Evolutionary conservation across 2,329 filamentous ascomycete species (phyloP), one percentile per base, ranked within the genome.

Genomic region (Sporothrix luriei): DNA sequence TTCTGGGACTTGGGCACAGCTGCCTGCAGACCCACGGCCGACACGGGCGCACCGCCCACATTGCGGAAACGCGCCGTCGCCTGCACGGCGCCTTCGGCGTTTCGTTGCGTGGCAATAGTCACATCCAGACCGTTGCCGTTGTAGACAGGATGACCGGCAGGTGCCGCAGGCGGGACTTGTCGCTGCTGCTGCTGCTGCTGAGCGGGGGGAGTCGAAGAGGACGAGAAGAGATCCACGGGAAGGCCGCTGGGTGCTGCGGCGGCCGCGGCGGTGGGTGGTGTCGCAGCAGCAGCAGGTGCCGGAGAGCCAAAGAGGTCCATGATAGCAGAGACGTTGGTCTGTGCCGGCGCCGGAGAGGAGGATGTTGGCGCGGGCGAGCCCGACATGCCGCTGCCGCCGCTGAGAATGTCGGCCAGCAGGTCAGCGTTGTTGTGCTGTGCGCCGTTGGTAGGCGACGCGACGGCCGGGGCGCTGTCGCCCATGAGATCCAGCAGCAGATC

Each of bases 1-100:
- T 95, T 97, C 81, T 99, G 95, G 57, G 91, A 93, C 81, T 98
- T 99, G 10, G 95, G 95, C 68, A 99, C 95, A 0, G 95, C 95
- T 55, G 94, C 95, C 79, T 99, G 95, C 73, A 99, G 79, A 33
- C 92, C 92, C 40, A 98, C 91, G 59, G 86, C 87, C 19, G 89
- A 89, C 64, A 98, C 83, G 16, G 83, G 81, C 16, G 84, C 85
- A 40, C 90, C 87, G 16, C 89, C 90, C 0, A 82, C 86, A 79
- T 98, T 98, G 51, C 87, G 87, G 84, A 99, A 99, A 10, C 89
- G 88, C 19, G 93, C 93, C 65, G 90, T 84, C 7, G 97, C 89
- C 77, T 97, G 93, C 24, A 97, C 90, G 10, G 88, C 87, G 59
- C 90, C 89, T 76, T 92, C 91, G 3, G 90, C 85, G 74, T 91